Conservation (phyloP, 176 grass and related monocot genomes). For the Puccinellia tenuiflora region DNA sequence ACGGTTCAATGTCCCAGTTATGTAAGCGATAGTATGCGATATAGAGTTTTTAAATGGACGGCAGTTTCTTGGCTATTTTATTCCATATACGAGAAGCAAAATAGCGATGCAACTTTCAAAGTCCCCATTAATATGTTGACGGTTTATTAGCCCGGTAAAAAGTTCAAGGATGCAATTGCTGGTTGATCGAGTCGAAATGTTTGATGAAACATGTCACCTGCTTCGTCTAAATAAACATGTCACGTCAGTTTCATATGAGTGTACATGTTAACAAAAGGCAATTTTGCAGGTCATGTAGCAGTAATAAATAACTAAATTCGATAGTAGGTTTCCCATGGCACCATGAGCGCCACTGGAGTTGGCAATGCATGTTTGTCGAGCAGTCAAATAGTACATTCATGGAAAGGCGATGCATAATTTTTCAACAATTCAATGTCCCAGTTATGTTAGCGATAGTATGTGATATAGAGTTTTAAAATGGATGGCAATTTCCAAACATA, state of each 20-base stretch:
- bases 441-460: not conserved
- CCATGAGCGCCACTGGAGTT: not conserved
- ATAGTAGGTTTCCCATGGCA: not conserved
- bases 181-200: too few relatives aligned
- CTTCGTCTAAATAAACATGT: too few relatives aligned
- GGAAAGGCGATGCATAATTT: not conserved
- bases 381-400: slow-evolving; percentile 1
- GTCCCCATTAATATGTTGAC: too few relatives aligned
- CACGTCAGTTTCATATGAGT: too few relatives aligned
- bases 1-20: not conserved
- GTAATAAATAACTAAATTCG: slow-evolving; percentile 11
- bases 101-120: too few relatives aligned
- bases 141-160: too few relatives aligned
- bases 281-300: not conserved
- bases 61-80: not conserved
- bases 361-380: not conserved
- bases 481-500: not conserved
- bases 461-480: not conserved
- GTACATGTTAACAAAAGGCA: too few relatives aligned
- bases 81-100: not conserved
- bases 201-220: too few relatives aligned
- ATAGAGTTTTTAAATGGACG: not conserved
- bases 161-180: too few relatives aligned
- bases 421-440: not conserved
- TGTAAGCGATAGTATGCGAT: not conserved